A percentile compares a stretch with the other conserved stretches of the same genome.
phyloP scores from a whole-genome alignment of 2,329 filamentous ascomycete species.

The Aspergillus phoenicis region DNA sequence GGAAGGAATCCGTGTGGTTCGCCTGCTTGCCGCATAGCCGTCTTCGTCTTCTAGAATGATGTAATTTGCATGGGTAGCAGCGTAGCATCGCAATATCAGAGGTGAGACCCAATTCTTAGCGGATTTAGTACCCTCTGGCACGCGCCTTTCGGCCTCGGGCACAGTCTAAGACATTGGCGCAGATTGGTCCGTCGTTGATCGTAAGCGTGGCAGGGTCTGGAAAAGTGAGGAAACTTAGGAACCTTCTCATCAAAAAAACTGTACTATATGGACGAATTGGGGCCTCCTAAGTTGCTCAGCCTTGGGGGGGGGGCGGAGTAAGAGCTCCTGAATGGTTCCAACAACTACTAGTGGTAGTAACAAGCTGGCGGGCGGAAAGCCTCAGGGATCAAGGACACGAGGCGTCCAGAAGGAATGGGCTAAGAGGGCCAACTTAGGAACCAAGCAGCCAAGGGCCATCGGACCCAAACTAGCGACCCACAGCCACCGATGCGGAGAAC shows the following conservation, averaged over 20 bases:
- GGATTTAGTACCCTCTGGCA: neutral
- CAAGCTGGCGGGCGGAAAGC: neutral
- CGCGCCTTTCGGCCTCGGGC: neutral
- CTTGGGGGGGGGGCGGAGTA: constrained; percentile 1
- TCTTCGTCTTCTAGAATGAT: neutral
- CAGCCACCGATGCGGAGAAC: constrained; percentile 2
- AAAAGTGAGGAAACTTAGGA: neutral
- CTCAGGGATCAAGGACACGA: neutral
- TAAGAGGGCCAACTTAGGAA: neutral
- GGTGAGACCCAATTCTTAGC: neutral
- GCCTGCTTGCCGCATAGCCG: neutral
- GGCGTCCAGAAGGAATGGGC: neutral
- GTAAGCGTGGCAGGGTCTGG: neutral
- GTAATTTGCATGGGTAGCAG: neutral
- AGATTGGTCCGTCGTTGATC: neutral
- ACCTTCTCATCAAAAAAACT: neutral
- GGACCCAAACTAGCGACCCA: constrained; percentile 1
- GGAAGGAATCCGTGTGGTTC: neutral
- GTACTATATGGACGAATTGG: neutral
- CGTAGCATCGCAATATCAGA: neutral
- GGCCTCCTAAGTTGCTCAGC: neutral
- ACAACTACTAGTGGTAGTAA: too few species aligned
- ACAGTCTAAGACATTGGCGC: neutral
- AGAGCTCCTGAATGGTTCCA: neutral
- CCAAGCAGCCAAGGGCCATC: neutral